These are phyloP conservation scores for Brasilioporus rufonigricans DNA, from an alignment of 768 basidiomycete genomes.

Conservation along the genomic window DNA sequence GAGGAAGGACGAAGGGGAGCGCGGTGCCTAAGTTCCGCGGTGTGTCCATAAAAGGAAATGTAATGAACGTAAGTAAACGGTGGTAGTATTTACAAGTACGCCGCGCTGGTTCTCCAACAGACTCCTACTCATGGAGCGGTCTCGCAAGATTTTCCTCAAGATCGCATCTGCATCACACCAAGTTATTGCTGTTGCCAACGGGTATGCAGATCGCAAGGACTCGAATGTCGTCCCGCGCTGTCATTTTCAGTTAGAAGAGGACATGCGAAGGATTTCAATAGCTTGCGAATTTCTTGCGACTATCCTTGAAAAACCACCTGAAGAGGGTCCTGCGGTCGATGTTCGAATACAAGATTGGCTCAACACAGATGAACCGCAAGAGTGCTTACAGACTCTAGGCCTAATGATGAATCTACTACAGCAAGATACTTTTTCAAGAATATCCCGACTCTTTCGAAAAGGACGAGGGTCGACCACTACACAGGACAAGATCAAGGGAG, in stretches of 20 bases:
- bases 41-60: too few species aligned
- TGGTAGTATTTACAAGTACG: too few species aligned
- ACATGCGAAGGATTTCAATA: conserved; percentile 3
- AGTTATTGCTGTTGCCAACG: neutral
- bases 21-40: too few species aligned
- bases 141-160: neutral
- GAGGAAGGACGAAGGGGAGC: too few species aligned
- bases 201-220: neutral
- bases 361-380: neutral
- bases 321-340: neutral
- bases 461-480: neutral
- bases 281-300: neutral
- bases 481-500: too few species aligned
- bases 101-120: too few species aligned
- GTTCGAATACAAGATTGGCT: conserved; percentile 1
- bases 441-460: neutral
- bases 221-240: neutral
- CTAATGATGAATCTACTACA: neutral
- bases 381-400: neutral
- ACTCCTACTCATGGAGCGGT: conserved; percentile 5
- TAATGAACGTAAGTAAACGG: too few species aligned
- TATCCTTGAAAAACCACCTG: neutral
- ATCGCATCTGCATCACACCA: neutral
- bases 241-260: conserved; percentile 4
- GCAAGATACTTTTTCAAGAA: neutral